phyloP scores from a whole-genome alignment of 2,329 filamentous ascomycete species.

The Daldinia sp. region DNA sequence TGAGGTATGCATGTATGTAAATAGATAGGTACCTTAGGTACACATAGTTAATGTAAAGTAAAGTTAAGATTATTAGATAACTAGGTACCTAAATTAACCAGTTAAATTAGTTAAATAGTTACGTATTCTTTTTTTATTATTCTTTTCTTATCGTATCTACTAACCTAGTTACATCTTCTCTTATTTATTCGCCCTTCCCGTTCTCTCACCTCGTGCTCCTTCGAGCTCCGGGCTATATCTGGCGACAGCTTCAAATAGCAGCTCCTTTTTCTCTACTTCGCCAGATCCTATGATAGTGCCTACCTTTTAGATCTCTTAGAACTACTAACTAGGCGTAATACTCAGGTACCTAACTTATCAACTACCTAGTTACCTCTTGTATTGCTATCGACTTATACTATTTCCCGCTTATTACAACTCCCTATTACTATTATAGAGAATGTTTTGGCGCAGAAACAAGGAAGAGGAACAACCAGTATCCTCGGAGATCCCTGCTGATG shows the following conservation, averaged over 20 bases:
- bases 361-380: neutral
- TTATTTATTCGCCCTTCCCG: neutral
- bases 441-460: conserved; percentile 40
- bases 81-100: no score
- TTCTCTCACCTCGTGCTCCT: neutral
- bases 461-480: conserved; percentile 33
- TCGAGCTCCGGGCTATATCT: neutral
- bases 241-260: conserved; percentile 5
- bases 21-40: no score
- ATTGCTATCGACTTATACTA: neutral
- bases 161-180: no score
- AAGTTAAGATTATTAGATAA: no score
- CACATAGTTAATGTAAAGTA: no score
- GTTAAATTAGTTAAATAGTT: no score
- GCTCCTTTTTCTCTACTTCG: conserved; percentile 6
- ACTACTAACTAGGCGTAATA: neutral
- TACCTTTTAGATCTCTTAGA: neutral
- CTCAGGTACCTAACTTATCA: no score
- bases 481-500: conserved; percentile 24
- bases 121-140: conserved; percentile 1
- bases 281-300: conserved; percentile 8
- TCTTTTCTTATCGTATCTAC: conserved; percentile 9
- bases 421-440: conserved; percentile 8
- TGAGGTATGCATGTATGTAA: no score
- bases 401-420: neutral